These are phyloP conservation scores for Talaromyces amestolkiae DNA, from an alignment of 2,329 filamentous ascomycete genomes.

Conservation along the genomic window DNA sequence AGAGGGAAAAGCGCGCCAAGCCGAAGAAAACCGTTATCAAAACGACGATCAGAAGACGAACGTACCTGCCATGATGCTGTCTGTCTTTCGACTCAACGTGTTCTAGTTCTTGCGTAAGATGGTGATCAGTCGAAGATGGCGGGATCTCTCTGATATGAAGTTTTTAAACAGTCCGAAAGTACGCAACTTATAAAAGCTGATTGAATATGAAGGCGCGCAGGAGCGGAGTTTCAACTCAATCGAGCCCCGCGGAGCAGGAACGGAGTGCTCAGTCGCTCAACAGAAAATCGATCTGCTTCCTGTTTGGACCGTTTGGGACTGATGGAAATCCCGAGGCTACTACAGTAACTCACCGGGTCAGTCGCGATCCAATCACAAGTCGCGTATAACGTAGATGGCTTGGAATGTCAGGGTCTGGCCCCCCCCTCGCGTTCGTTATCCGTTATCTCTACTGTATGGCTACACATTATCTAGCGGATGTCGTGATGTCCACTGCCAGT, in stretches of 20 bases:
- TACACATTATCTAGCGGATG: too few species aligned
- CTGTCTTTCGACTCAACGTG: neutral
- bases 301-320: conserved; percentile 2
- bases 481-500: neutral
- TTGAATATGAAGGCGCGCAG: neutral
- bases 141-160: too few species aligned
- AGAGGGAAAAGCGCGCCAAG: neutral
- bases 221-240: neutral
- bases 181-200: too few species aligned
- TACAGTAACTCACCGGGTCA: neutral
- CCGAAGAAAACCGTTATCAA: neutral
- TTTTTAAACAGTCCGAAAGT: too few species aligned
- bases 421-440: neutral
- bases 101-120: neutral
- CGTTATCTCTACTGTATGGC: too few species aligned
- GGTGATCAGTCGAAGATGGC: neutral
- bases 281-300: conserved; percentile 1
- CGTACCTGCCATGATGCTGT: neutral
- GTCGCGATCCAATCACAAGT: neutral
- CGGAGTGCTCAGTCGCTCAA: too few species aligned
- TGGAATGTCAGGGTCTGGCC: neutral
- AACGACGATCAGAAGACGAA: neutral
- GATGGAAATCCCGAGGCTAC: neutral
- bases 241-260: neutral
- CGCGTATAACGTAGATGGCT: neutral